Evolutionary conservation across 176 grass and related monocot species (phyloP), one percentile per base, ranked within the genome.

Genomic region (Canna indica): DNA sequence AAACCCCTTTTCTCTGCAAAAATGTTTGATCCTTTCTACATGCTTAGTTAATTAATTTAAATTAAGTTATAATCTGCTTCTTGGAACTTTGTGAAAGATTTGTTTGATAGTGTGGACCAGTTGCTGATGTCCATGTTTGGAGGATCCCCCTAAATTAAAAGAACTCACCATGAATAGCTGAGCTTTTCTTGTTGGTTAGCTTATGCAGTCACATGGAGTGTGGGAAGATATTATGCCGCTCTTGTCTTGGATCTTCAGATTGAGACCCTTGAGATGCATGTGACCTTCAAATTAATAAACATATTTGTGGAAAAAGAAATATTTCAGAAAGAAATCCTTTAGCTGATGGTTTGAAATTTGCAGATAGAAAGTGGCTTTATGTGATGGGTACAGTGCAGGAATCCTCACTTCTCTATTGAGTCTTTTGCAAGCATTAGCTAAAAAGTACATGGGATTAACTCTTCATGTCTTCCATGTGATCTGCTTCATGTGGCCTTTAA

Each of bases 161-260:
- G 28, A 27, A 10, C 48, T 53, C 50, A n/a, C 17, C 30, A 18
- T 62, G 12, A 33, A 33, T 17, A 33, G 28, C 29, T 63, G 29
- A 34, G 5, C 16, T 32, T 63, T 34, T 17, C 17, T 63, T 7
- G 28, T 9, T 17, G 28, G 4, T 16, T 32, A 18, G 13, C 27
- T 62, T 12, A 63, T 33, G 59, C 59, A 32, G 30, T 33, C 59
- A 63, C 59, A 63, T 63, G 59, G 59, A 33, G 30, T 34, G 59
- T 33, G 59, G 30, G 30, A 6, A 63, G 13, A n/a, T 15, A 13
- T 31, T 22, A 32, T 30, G 1, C 47, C 47, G 5, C 17, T 61
- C 10, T 32, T 31, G 58, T 63, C 59, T 62, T 62, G 59, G 30
- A 32, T 53, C 50, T n/a, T 53, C 50, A 54, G 50, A 54, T 54